A percentile compares a stretch with the other conserved stretches of the same genome.
Evolutionary conservation across 345 rosid genomes (phyloP).

Genomic region (Trapa incisa): DNA sequence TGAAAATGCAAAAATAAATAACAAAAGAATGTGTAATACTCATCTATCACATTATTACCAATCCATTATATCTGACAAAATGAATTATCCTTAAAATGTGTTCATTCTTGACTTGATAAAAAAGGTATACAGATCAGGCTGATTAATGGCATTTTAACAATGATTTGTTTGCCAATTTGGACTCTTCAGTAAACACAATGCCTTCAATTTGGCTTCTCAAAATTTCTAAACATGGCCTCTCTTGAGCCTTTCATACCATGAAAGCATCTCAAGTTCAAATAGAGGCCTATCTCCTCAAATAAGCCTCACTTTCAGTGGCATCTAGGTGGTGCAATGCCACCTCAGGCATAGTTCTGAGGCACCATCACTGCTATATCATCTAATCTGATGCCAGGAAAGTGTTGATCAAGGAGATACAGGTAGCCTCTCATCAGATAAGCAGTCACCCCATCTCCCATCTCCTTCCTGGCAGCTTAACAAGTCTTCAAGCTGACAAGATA

Average conservation of each 20-base stretch:
- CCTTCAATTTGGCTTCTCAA: neutral
- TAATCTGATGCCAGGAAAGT: neutral
- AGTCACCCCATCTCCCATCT: neutral
- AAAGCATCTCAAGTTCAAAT: neutral
- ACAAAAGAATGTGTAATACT: neutral
- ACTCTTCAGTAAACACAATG: neutral
- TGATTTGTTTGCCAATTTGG: neutral
- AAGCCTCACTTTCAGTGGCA: neutral
- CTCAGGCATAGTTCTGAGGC: neutral
- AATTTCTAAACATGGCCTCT: neutral
- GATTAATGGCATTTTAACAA: too few species aligned
- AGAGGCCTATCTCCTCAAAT: neutral
- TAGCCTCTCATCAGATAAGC: neutral
- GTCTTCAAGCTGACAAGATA: too few species aligned
- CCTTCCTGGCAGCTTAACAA: too few species aligned
- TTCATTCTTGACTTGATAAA: neutral
- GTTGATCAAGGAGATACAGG: neutral
- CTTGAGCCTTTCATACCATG: neutral
- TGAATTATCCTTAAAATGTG: neutral
- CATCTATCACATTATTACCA: neutral
- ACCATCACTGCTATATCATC: neutral
- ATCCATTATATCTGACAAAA: neutral
- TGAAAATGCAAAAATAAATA: conserved; percentile 8
- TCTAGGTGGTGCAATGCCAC: neutral
- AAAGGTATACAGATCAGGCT: too few species aligned